Evolutionary conservation across 176 grass and related monocot genomes (phyloP).

Genomic region (Puya raimondii): DNA sequence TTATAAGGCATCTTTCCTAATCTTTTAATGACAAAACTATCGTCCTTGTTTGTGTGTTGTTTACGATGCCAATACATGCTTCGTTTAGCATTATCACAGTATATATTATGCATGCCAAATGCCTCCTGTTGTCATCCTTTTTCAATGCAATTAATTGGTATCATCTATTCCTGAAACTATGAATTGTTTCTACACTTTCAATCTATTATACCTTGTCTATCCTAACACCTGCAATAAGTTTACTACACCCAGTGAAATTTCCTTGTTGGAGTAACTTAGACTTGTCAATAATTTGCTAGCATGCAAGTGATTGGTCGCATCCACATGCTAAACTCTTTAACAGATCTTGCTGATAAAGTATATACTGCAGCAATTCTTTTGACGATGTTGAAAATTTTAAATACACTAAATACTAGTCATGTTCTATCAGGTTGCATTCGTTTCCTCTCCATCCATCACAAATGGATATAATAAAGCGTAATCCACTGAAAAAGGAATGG

Average conservation of each 20-base stretch:
- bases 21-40: background rate
- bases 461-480: slow-evolving; percentile 90
- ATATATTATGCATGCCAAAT: background rate
- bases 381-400: background rate
- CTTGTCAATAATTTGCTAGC: no score
- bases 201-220: no score
- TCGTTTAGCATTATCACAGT: background rate
- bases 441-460: slow-evolving; percentile 90
- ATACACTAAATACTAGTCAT: background rate
- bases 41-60: background rate
- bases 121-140: background rate
- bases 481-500: slow-evolving; percentile 88
- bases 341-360: no score
- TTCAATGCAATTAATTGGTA: no score
- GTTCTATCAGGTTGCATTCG: slow-evolving; percentile 75
- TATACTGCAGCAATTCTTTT: no score
- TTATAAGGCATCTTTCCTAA: slow-evolving; percentile 49
- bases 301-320: no score
- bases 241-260: no score
- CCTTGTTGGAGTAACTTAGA: no score
- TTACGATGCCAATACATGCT: background rate
- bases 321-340: no score
- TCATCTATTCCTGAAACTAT: no score
- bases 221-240: no score
- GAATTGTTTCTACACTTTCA: no score